Evolutionary conservation across 2,329 filamentous ascomycete species (phyloP).

Genomic region (Fusarium sp.): DNA sequence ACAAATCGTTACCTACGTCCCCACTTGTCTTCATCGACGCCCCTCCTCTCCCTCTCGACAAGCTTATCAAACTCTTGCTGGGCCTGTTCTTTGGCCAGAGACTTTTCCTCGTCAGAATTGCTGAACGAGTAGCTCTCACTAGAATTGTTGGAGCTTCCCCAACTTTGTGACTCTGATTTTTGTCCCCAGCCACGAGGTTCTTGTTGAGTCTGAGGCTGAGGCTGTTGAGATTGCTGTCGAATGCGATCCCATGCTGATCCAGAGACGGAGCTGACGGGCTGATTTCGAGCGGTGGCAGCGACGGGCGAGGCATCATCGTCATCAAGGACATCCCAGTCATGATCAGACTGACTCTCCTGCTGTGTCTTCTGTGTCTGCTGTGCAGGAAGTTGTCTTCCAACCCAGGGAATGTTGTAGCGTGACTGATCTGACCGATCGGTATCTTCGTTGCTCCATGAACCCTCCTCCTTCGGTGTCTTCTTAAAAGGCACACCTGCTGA

Average conservation of each 20-base stretch:
- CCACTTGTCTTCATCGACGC: slow-evolving; percentile 43
- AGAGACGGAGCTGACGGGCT: slow-evolving; percentile 24
- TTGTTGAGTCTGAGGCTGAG: slow-evolving; percentile 17
- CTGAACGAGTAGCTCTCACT: slow-evolving; percentile 52
- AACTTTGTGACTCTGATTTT: slow-evolving; percentile 28
- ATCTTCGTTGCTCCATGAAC: slow-evolving; percentile 11
- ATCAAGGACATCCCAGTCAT: slow-evolving; percentile 44
- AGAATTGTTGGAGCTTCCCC: slow-evolving; percentile 45
- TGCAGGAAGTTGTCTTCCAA: not conserved
- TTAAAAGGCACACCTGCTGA: slow-evolving; percentile 16
- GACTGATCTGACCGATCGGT: not conserved
- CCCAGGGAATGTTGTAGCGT: slow-evolving; percentile 16
- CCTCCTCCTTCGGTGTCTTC: slow-evolving; percentile 16
- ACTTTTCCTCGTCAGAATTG: slow-evolving; percentile 52
- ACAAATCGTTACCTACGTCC: slow-evolving; percentile 37
- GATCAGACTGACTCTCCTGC: slow-evolving; percentile 19
- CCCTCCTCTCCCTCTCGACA: slow-evolving; percentile 58
- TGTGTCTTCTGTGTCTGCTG: slow-evolving; percentile 21
- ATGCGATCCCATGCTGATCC: slow-evolving; percentile 61
- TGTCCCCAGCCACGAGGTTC: slow-evolving; percentile 34
- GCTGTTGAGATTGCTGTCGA: slow-evolving; percentile 47
- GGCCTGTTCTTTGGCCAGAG: slow-evolving; percentile 57
- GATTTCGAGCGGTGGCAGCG: slow-evolving; percentile 47
- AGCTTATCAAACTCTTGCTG: slow-evolving; percentile 65
- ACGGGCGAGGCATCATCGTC: slow-evolving; percentile 61